These are phyloP conservation scores for Trichaptum fuscoviolaceum DNA, from an alignment of 768 basidiomycete species.

Conservation along the genomic window DNA sequence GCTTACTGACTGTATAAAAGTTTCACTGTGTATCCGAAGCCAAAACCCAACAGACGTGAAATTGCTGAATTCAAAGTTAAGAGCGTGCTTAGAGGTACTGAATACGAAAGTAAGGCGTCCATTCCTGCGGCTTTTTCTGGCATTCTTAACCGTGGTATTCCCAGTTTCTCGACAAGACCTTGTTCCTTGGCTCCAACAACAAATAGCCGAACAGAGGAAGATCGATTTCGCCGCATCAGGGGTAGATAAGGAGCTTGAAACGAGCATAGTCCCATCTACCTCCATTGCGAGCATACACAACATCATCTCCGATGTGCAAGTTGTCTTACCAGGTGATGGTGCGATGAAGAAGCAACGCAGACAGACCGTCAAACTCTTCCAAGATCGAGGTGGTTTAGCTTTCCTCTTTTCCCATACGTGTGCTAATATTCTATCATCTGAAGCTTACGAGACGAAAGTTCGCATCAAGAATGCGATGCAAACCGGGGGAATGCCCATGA, in stretches of 20 bases:
- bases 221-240: constrained; percentile 64
- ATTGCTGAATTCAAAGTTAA: constrained; percentile 76
- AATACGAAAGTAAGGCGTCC: constrained; percentile 54
- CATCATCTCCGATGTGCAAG: constrained; percentile 44
- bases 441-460: constrained; percentile 59
- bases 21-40: constrained; percentile 47
- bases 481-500: constrained; percentile 49
- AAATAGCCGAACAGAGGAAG: constrained; percentile 76
- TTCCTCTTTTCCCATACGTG: background rate
- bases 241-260: constrained; percentile 39
- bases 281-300: constrained; percentile 31
- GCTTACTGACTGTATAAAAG: constrained; percentile 22
- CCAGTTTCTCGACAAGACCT: constrained; percentile 63
- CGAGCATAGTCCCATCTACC: constrained; percentile 19
- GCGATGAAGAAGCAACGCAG: constrained; percentile 62
- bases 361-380: constrained; percentile 60
- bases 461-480: constrained; percentile 57
- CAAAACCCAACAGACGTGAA: constrained; percentile 51
- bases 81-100: constrained; percentile 73
- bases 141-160: constrained; percentile 20
- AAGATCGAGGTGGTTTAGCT: constrained; percentile 51
- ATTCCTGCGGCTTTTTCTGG: background rate
- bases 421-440: background rate
- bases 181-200: constrained; percentile 67
- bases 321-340: constrained; percentile 60